Conservation (phyloP, 495 filamentous ascomycete genomes). For the Oidiodendron maius region DNA sequence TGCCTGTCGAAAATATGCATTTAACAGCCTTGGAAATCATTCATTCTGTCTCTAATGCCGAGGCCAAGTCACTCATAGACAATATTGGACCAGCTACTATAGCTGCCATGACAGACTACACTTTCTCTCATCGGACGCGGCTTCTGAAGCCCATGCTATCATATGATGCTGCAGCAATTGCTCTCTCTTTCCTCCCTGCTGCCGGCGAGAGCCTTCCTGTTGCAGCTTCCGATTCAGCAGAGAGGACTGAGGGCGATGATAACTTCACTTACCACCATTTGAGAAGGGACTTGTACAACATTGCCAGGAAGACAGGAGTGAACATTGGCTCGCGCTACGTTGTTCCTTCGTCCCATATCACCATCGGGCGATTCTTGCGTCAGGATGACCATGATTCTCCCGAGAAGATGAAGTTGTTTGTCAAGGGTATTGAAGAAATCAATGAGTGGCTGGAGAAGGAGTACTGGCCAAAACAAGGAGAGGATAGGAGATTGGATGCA, state of each 20-base stretch:
- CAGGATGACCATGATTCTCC: conserved; percentile 35
- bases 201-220: conserved; percentile 41
- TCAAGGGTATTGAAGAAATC: conserved; percentile 65
- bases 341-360: conserved; percentile 83
- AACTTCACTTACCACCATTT: conserved; percentile 86
- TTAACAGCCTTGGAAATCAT: conserved; percentile 80
- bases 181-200: conserved; percentile 79
- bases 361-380: conserved; percentile 72
- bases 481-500: conserved; percentile 23
- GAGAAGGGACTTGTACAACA: conserved; percentile 65
- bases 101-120: conserved; percentile 52
- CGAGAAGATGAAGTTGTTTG: conserved; percentile 49
- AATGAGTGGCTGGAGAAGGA: conserved; percentile 63
- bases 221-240: conserved; percentile 16
- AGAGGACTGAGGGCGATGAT: conserved; percentile 35
- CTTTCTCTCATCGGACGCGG: conserved; percentile 55
- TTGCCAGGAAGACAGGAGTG: conserved; percentile 51
- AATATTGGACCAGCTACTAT: conserved; percentile 39
- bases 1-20: conserved; percentile 71
- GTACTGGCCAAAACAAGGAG: conserved; percentile 54
- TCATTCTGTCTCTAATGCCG: conserved; percentile 55
- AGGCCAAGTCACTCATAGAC: conserved; percentile 55
- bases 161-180: conserved; percentile 78
- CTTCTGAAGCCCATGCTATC: conserved; percentile 78
- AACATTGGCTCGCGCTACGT: conserved; percentile 68